A percentile compares a stretch with the other conserved stretches of the same genome.
These are phyloP conservation scores for Panaeolus cyanescens DNA, from an alignment of 768 basidiomycete species.

Conservation along the genomic window DNA sequence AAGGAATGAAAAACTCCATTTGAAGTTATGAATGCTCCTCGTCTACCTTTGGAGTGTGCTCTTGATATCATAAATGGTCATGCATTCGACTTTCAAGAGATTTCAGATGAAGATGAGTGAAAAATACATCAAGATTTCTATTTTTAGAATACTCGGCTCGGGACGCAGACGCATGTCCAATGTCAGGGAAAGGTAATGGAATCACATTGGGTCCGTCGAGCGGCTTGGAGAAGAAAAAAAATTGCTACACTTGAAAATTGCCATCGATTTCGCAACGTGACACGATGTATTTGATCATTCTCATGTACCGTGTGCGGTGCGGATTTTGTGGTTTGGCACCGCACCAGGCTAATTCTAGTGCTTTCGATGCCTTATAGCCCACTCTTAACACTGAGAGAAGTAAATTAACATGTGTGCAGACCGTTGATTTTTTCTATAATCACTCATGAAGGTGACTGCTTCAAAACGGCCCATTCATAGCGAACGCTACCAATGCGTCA, in stretches of 20 bases:
- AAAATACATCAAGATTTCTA: neutral
- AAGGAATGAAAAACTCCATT: neutral
- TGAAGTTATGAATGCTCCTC: neutral
- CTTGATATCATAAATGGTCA: neutral
- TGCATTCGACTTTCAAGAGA: neutral
- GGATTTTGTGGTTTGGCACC: neutral
- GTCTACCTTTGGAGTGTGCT: neutral
- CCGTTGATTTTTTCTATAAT: neutral
- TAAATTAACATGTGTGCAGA: neutral
- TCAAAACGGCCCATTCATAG: neutral
- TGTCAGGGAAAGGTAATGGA: neutral
- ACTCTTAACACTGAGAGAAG: neutral
- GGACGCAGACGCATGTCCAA: neutral
- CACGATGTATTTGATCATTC: neutral
- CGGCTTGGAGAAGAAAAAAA: neutral
- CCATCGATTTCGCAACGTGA: neutral
- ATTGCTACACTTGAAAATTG: neutral
- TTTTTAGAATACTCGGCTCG: neutral
- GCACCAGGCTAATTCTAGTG: neutral
- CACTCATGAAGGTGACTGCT: neutral
- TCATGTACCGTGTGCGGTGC: neutral
- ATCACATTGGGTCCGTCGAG: neutral
- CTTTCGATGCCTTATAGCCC: neutral
- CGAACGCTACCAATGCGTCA: neutral
- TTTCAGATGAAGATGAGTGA: neutral